Evolutionary conservation across 2,329 filamentous ascomycete species (phyloP), one percentile per base, ranked within the genome.

Genomic region (Cytospora piceae): DNA sequence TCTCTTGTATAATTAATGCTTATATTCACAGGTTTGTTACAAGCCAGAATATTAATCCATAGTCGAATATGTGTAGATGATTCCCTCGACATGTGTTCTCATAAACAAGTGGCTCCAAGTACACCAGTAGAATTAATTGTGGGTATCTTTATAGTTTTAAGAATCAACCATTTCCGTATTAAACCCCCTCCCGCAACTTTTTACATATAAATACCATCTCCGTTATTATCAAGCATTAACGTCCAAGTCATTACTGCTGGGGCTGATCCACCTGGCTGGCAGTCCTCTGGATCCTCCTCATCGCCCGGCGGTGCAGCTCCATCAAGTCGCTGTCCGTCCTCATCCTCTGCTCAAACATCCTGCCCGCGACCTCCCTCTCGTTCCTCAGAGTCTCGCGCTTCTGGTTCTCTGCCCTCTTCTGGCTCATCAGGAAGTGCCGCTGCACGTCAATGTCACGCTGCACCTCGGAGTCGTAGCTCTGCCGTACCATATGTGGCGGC

Each of bases 281-380:
- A 29, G 74, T 70, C 42, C 76, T 77, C 72, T 97, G 93, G 88
- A 97, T 90, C 75, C 83, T 88, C 69, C 90, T 83, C 85, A 97
- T 84, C 0, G 90, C 91, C 69, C 94, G 90, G 24, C 90, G 84
- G 75, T 97, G 94, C 27, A 89, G 84, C 55, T 91, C 90, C 60
- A 91, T 81, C 80, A 96, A 85, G 69, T 90, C 87, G 0, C 89
- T 89, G 24, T 67, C 63, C 20, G 86, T 87, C 62, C 92, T 83
- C 90, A 96, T 95, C 69, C 87, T 84, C 75, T 90, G 87, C 69
- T 93, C 90, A 71, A 93, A 88, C 46, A 83, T 83, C 58, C 84
- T 84, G 17, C 91, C 87, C 7, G 82, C 81, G 62, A 85, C 80
- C 69, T 87, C 83, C 69, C 83, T 85, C 58, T 85, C 85, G 52